A percentile compares a stretch with the other conserved stretches of the same genome.
Evolutionary conservation across 1,284 basidiomycete species (phyloP).

Genomic region (Ceratobasidium theobromae): DNA sequence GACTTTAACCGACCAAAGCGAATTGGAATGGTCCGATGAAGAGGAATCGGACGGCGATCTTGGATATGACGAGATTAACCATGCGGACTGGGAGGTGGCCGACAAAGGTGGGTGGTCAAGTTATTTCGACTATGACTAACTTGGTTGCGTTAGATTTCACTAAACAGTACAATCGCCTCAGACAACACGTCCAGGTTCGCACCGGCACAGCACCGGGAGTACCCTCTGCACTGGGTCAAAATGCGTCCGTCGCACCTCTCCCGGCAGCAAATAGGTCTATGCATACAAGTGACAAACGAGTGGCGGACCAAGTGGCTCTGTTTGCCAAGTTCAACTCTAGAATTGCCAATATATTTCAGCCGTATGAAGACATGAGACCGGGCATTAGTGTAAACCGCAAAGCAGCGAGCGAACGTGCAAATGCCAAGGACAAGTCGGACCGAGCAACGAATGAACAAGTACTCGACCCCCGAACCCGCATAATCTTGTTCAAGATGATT

Average conservation of each 20-base stretch:
- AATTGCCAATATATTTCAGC: constrained; percentile 67
- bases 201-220: constrained; percentile 63
- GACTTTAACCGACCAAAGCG: constrained; percentile 54
- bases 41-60: constrained; percentile 43
- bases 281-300: constrained; percentile 9
- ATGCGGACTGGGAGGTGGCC: constrained; percentile 91
- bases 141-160: constrained; percentile 73
- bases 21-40: constrained; percentile 47
- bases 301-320: constrained; percentile 31
- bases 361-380: constrained; percentile 51
- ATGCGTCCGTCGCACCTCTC: constrained; percentile 56
- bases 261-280: constrained; percentile 66
- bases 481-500: constrained; percentile 93
- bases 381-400: constrained; percentile 84
- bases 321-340: constrained; percentile 38
- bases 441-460: constrained; percentile 94
- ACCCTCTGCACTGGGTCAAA: constrained; percentile 51
- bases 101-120: constrained; percentile 49
- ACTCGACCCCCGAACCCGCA: constrained; percentile 83
- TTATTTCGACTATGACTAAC: not conserved
- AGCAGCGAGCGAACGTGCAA: constrained; percentile 80
- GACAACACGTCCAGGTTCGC: constrained; percentile 78
- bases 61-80: constrained; percentile 58
- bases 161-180: constrained; percentile 91
- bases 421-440: constrained; percentile 90